Evolutionary conservation across 345 rosid species (phyloP).

Genomic region (Noccaea bulbosa): DNA sequence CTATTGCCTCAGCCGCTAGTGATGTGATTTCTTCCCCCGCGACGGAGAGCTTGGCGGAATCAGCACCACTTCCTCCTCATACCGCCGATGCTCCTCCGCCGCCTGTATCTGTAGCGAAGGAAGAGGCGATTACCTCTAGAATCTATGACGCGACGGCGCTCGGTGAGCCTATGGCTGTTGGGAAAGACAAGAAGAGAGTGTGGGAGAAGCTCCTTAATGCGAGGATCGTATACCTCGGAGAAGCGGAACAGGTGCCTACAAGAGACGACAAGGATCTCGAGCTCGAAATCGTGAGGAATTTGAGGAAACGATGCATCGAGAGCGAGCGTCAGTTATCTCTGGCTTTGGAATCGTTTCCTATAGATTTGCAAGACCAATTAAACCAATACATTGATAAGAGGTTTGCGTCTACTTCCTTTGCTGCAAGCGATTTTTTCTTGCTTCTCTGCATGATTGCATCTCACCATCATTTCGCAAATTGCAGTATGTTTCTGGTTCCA

Average conservation of each 20-base stretch:
- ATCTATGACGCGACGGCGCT: constrained; percentile 85
- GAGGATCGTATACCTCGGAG: constrained; percentile 81
- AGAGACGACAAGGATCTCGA: constrained; percentile 79
- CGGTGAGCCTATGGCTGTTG: constrained; percentile 91
- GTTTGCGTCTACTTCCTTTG: constrained; percentile 40
- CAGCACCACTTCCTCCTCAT: constrained; percentile 16
- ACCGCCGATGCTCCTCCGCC: constrained; percentile 3
- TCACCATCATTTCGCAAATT: not conserved
- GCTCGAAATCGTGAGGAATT: constrained; percentile 69
- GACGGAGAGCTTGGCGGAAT: constrained; percentile 13
- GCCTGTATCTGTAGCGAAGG: constrained; percentile 40
- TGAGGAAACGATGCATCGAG: constrained; percentile 62
- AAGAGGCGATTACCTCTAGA: constrained; percentile 54
- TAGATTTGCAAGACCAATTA: constrained; percentile 68
- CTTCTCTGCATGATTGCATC: not conserved
- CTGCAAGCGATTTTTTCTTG: not conserved
- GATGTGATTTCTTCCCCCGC: constrained; percentile 5
- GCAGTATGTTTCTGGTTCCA: not conserved
- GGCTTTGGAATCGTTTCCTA: constrained; percentile 81
- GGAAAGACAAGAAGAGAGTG: constrained; percentile 77
- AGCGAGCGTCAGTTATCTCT: constrained; percentile 60
- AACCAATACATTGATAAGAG: constrained; percentile 64
- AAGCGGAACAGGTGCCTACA: constrained; percentile 88
- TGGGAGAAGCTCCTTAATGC: constrained; percentile 89
- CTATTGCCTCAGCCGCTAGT: constrained; percentile 26